These are phyloP conservation scores for Epichloe uncinata DNA, from an alignment of 2,329 filamentous ascomycete genomes.

Conservation along the genomic window DNA sequence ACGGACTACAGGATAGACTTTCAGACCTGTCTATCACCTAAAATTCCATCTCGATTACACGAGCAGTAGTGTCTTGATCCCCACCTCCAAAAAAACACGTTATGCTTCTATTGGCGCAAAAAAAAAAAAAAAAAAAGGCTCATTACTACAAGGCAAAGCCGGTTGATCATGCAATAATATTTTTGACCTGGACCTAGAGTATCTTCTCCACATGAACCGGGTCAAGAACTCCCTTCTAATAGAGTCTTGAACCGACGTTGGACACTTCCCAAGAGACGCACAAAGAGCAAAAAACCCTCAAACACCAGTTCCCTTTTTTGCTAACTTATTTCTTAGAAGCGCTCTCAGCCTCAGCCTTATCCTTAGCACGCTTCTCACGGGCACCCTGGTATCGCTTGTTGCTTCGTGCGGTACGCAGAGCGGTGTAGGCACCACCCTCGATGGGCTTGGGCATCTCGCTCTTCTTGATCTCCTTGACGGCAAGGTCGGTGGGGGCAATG, in stretches of 20 bases:
- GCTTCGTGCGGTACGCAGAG: conserved; percentile 71
- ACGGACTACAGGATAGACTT: too few relatives aligned
- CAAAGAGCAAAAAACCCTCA: conserved; percentile 28
- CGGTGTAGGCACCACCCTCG: conserved; percentile 78
- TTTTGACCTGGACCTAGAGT: conserved; percentile 28
- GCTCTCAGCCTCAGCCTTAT: conserved; percentile 70
- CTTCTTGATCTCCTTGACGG: conserved; percentile 66
- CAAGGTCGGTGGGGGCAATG: conserved; percentile 53
- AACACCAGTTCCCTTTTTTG: conserved; percentile 29
- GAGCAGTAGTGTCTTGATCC: background rate
- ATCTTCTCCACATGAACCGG: conserved; percentile 21
- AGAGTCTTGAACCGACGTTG: conserved; percentile 24
- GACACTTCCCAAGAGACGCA: conserved; percentile 25
- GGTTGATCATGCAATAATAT: conserved; percentile 29
- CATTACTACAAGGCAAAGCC: conserved; percentile 18
- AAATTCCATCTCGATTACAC: background rate
- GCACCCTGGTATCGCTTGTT: conserved; percentile 70
- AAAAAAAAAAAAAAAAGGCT: background rate
- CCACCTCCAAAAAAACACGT: background rate
- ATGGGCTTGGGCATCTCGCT: conserved; percentile 59
- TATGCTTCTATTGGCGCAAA: background rate
- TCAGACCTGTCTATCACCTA: too few relatives aligned
- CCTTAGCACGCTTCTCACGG: conserved; percentile 87
- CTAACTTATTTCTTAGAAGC: conserved; percentile 67
- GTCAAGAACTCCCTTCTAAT: conserved; percentile 20